Conservation (phyloP, 73 alveolate species). For the Diophrys appendiculata region DNA sequence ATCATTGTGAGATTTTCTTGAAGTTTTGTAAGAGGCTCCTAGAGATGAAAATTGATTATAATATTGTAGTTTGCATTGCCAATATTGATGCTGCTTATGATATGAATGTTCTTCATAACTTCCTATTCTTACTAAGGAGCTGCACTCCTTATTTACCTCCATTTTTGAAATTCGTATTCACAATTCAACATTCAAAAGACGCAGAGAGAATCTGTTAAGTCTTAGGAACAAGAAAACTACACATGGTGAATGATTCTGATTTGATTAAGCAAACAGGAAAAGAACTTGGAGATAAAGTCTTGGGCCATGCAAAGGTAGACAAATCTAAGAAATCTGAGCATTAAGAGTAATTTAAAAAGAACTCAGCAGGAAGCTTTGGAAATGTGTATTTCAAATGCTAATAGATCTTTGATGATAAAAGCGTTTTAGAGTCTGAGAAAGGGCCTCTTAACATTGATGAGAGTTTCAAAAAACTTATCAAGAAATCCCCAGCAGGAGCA, state of each 20-base stretch:
- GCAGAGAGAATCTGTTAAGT: background rate
- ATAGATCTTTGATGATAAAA: too few relatives aligned
- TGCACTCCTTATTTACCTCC: slow-evolving; percentile 36
- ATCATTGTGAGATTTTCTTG: slow-evolving; percentile 31
- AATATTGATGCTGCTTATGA: slow-evolving; percentile 35
- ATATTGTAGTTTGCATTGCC: slow-evolving; percentile 29
- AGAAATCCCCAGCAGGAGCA: too few relatives aligned
- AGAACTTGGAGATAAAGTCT: too few relatives aligned
- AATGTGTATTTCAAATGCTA: too few relatives aligned
- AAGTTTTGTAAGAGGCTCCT: slow-evolving; percentile 38
- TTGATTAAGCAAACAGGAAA: too few relatives aligned
- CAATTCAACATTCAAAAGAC: slow-evolving; percentile 5
- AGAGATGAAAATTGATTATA: slow-evolving; percentile 39
- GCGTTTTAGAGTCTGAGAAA: too few relatives aligned
- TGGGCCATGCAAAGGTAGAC: too few relatives aligned
- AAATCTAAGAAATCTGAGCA: too few relatives aligned
- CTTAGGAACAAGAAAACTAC: background rate
- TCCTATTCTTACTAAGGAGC: slow-evolving; percentile 33
- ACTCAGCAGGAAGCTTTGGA: too few relatives aligned
- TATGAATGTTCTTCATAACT: slow-evolving; percentile 27
- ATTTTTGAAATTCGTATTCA: slow-evolving; percentile 31
- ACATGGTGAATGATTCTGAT: background rate
- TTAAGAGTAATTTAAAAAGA: too few relatives aligned
- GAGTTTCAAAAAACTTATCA: too few relatives aligned
- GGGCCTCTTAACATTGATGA: too few relatives aligned